These are phyloP conservation scores for Colletotrichum sp. DNA, from an alignment of 2,329 filamentous ascomycete genomes.

Conservation along the genomic window DNA sequence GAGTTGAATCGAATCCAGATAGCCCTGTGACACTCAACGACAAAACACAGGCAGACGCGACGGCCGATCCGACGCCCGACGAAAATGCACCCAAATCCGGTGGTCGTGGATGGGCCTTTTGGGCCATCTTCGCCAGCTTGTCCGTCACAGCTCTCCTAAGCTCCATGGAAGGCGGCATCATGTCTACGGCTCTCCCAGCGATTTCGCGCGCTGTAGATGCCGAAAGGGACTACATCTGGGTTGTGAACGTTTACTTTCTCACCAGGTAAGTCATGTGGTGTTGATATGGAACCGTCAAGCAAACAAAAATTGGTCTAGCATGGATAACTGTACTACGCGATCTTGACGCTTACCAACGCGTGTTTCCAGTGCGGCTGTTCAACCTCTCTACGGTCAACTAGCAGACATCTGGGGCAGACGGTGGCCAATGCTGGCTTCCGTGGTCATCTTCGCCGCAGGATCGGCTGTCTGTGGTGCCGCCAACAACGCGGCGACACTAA, in stretches of 20 bases:
- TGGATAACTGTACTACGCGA: neutral
- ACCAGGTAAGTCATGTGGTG: neutral
- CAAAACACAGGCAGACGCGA: neutral
- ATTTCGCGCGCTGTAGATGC: slow-evolving; percentile 25
- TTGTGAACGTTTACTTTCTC: slow-evolving; percentile 6
- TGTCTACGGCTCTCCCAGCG: slow-evolving; percentile 33
- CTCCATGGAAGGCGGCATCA: slow-evolving; percentile 30
- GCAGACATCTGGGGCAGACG: slow-evolving; percentile 30
- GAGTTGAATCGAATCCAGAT: neutral
- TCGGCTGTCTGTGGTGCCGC: slow-evolving; percentile 25
- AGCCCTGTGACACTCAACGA: neutral
- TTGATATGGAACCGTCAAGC: neutral
- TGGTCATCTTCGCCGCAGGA: slow-evolving; percentile 26
- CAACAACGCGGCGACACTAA: slow-evolving; percentile 42
- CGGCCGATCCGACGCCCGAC: neutral
- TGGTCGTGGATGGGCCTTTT: slow-evolving; percentile 27
- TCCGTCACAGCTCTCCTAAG: slow-evolving; percentile 27
- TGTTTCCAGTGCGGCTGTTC: slow-evolving; percentile 24
- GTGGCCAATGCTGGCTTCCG: slow-evolving; percentile 17
- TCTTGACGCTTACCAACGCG: neutral
- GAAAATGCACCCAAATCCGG: neutral
- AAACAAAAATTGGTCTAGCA: neutral
- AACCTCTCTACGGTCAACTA: slow-evolving; percentile 29
- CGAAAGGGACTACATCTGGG: slow-evolving; percentile 29
- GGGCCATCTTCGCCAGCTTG: slow-evolving; percentile 26